Percentiles rank a stretch among this genome's conserved stretches.
These are phyloP conservation scores for Karstenula rhodostoma DNA, from an alignment of 2,329 filamentous ascomycete genomes.

Conservation along the genomic window DNA sequence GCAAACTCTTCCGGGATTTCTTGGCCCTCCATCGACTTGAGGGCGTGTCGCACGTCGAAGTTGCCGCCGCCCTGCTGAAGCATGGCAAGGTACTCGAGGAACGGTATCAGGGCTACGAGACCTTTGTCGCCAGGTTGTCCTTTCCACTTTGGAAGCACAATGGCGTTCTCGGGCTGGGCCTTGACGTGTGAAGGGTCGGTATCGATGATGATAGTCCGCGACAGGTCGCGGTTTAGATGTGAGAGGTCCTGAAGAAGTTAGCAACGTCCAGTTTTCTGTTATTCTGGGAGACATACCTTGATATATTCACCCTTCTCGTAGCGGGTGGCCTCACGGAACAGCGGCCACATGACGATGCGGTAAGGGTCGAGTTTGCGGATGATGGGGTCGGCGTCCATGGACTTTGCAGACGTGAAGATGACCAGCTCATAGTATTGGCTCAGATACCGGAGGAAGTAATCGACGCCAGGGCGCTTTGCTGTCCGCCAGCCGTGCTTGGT, in stretches of 20 bases:
- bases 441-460: slow-evolving; percentile 97
- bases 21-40: slow-evolving; percentile 88
- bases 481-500: slow-evolving; percentile 94
- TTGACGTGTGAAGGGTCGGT: slow-evolving; percentile 83
- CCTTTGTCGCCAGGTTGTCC: slow-evolving; percentile 84
- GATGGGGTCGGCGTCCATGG: slow-evolving; percentile 83
- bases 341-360: slow-evolving; percentile 91
- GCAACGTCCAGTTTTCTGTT: not conserved
- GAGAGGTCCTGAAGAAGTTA: slow-evolving; percentile 77
- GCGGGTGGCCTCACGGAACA: slow-evolving; percentile 95
- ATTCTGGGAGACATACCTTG: slow-evolving; percentile 69
- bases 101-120: slow-evolving; percentile 88
- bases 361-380: slow-evolving; percentile 94
- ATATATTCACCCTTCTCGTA: slow-evolving; percentile 96
- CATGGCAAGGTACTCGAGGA: slow-evolving; percentile 95
- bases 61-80: slow-evolving; percentile 72
- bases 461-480: slow-evolving; percentile 91
- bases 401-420: slow-evolving; percentile 90
- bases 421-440: slow-evolving; percentile 98
- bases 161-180: slow-evolving; percentile 95
- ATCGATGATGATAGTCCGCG: slow-evolving; percentile 94
- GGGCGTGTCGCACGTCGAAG: slow-evolving; percentile 81
- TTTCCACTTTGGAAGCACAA: slow-evolving; percentile 88
- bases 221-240: slow-evolving; percentile 94
- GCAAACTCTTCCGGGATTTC: slow-evolving; percentile 92